Evolutionary conservation across 164 flowering plant genomes (phyloP), one percentile per base, ranked within the genome.

Genomic region (Magnolia changhungtana): DNA sequence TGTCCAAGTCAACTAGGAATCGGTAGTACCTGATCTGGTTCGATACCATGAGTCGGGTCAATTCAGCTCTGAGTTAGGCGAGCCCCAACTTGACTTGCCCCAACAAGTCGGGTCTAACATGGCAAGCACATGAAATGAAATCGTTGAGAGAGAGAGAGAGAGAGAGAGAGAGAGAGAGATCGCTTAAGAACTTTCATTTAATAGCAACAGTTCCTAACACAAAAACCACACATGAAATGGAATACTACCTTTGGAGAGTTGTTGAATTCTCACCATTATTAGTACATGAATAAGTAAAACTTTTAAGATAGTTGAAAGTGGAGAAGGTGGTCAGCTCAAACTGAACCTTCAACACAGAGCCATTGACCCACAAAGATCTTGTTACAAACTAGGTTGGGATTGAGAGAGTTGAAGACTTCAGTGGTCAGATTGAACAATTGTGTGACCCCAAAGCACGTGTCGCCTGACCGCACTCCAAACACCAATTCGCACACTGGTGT

Each of bases 311-410:
- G 2, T 37, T 69, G 20, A 8, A 69, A 66, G 27, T 69, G 20
- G 19, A 69, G 19, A 55, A 37, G 71, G 11, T 20, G 50, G 1
- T 37, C 9, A 67, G 45, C 71, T 74, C 45, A 74, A 64, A 13
- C 69, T 61, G 63, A 29, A n/a, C 75, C 80, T 3, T 58, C 74
- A 71, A 78, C 73, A 21, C 84, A 81, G 2, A 81, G 72, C 81
- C 84, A 81, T 71, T 81, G 75, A 58, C 79, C 79, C 13, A 81
- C 71, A n/a, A 81, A 81, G 64, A 81, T 66, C 18, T 45, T 58
- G 45, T 73, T 51, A 23, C 79, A 81, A 50, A 64, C 27, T 4
- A 81, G 67, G 61, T 81, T 79, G 11, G 81, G 84, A 63, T 81
- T 81, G 27, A 78, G 63, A 4, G 45, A 11, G 49, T 8, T 68